A percentile compares a stretch with the other conserved stretches of the same genome.
These are phyloP conservation scores for Dendrocalamus sinicus DNA, from an alignment of 176 grass and related monocot genomes.

Conservation along the genomic window DNA sequence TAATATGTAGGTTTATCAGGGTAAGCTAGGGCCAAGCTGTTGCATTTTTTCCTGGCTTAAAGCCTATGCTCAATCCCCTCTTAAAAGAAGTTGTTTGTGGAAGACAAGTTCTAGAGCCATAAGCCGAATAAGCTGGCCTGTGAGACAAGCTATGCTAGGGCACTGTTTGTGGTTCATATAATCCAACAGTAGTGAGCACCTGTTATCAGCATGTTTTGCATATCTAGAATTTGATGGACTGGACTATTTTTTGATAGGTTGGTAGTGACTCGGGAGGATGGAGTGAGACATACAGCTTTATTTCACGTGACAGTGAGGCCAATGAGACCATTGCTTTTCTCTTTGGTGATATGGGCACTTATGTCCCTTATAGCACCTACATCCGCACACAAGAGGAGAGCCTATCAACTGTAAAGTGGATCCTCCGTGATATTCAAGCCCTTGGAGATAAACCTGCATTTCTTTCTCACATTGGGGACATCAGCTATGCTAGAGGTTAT, in stretches of 20 bases:
- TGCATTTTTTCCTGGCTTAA: background rate
- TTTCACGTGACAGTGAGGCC: constrained; percentile 80
- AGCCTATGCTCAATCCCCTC: background rate
- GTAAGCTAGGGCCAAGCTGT: background rate
- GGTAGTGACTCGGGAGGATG: constrained; percentile 80
- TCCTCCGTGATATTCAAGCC: constrained; percentile 80
- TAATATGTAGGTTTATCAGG: background rate
- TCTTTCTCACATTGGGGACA: constrained; percentile 95
- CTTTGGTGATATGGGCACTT: constrained; percentile 95
- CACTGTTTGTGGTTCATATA: background rate
- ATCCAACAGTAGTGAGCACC: background rate
- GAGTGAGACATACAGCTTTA: constrained; percentile 75
- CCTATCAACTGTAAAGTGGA: constrained; percentile 81
- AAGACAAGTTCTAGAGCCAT: constrained; percentile 6
- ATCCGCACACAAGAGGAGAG: constrained; percentile 78
- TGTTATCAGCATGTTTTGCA: background rate
- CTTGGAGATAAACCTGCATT: constrained; percentile 80
- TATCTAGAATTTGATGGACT: constrained; percentile 31
- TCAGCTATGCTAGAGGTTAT: constrained; percentile 90
- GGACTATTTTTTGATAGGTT: constrained; percentile 61
- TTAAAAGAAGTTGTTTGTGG: background rate
- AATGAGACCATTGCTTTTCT: constrained; percentile 83
- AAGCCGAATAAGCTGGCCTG: background rate
- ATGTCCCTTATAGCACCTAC: constrained; percentile 83
- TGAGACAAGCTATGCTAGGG: background rate